Conservation (phyloP, 805 yeast species). For the Soucietia sequanensis region DNA sequence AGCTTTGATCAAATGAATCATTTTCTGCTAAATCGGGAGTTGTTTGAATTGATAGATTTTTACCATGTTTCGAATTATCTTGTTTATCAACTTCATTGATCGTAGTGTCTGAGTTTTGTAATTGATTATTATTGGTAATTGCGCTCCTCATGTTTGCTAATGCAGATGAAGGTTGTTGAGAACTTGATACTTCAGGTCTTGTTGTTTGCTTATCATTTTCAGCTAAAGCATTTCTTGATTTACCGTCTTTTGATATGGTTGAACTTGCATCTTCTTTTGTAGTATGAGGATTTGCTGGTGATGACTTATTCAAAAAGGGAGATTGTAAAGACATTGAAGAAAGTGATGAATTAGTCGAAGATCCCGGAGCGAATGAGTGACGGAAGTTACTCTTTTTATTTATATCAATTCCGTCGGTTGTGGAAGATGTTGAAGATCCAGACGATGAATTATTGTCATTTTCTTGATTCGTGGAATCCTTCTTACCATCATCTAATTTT, state of each 20-base stretch:
- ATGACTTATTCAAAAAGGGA: conserved; percentile 37
- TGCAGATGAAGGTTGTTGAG: not conserved
- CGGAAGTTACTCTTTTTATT: not conserved
- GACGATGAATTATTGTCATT: conserved; percentile 1
- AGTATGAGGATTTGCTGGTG: conserved; percentile 53
- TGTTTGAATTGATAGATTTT: not conserved
- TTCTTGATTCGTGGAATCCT: not conserved
- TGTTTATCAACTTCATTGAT: conserved; percentile 1
- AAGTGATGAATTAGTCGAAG: conserved; percentile 5
- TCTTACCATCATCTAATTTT: not conserved
- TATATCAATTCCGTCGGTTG: not conserved
- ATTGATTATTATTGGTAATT: not conserved
- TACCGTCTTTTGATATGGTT: conserved; percentile 24
- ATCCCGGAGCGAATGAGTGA: not conserved
- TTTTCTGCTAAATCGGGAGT: not conserved
- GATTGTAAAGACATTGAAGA: conserved; percentile 31
- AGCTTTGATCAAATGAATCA: not conserved
- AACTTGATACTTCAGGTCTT: too few species aligned
- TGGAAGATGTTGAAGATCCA: not conserved
- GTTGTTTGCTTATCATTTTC: not conserved
- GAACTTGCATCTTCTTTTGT: conserved; percentile 51
- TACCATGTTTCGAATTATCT: too few species aligned
- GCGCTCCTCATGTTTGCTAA: conserved; percentile 4
- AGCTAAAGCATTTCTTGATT: conserved; percentile 20
- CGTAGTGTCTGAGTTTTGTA: conserved; percentile 2